These are phyloP conservation scores for Stephanodiscus minutulus DNA, from an alignment of 108 stramenopile species.

Conservation along the genomic window DNA sequence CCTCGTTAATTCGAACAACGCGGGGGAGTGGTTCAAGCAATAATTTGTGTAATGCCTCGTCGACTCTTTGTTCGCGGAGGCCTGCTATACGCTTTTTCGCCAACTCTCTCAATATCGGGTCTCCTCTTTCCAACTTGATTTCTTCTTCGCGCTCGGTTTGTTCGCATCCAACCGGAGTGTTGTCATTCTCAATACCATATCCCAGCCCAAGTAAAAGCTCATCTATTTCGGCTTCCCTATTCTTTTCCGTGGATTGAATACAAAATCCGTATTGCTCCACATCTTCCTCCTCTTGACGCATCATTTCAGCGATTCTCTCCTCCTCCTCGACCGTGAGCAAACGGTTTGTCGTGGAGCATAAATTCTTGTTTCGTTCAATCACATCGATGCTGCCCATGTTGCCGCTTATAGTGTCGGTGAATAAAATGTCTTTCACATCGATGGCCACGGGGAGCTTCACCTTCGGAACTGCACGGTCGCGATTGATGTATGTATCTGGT, in stretches of 20 bases:
- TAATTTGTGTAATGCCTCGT: conserved; percentile 12
- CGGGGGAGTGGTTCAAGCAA: conserved; percentile 23
- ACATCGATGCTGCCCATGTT: not conserved
- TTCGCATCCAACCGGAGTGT: not conserved
- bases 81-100: conserved; percentile 10
- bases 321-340: conserved; percentile 28
- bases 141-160: not conserved
- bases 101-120: conserved; percentile 23
- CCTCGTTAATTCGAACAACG: conserved; percentile 4
- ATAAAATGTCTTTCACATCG: not conserved
- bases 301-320: conserved; percentile 16
- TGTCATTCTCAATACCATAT: conserved; percentile 3
- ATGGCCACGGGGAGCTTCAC: not conserved
- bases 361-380: conserved; percentile 9
- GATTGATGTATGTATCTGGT: not conserved
- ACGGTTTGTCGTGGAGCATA: not conserved
- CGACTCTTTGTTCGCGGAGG: conserved; percentile 9
- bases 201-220: conserved; percentile 17
- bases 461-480: not conserved
- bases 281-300: conserved; percentile 18
- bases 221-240: conserved; percentile 15
- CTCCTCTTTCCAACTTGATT: conserved; percentile 5
- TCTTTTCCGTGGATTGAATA: conserved; percentile 8
- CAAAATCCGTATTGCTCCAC: conserved; percentile 19
- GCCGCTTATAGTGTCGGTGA: not conserved